Evolutionary conservation across 495 filamentous ascomycete species (phyloP).

Genomic region (Podospora anserina): DNA sequence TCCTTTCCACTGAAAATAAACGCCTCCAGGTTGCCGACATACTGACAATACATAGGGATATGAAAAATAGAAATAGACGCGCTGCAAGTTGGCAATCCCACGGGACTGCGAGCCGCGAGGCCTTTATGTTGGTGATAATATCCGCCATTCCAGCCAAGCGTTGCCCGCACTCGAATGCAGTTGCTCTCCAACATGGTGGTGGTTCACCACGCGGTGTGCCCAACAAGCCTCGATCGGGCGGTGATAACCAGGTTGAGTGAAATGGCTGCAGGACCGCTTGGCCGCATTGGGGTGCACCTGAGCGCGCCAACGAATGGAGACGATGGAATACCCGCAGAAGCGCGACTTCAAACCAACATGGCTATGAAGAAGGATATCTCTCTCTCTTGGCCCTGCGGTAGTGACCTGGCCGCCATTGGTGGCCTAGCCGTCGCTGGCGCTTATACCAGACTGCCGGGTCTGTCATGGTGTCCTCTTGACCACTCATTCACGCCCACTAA

Average conservation of each 20-base stretch:
- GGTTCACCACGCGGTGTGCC: background rate
- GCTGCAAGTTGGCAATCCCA: background rate
- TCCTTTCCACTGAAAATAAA: background rate
- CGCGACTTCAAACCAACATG: conserved; percentile 21
- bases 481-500: conserved; percentile 8
- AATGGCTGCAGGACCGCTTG: conserved; percentile 2
- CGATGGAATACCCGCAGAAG: conserved; percentile 7
- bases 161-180: background rate
- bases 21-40: conserved; percentile 12
- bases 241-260: conserved; percentile 4
- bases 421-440: conserved; percentile 16
- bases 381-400: background rate
- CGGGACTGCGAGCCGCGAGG: conserved; percentile 1
- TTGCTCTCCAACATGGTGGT: conserved; percentile 4
- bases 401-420: background rate
- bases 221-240: conserved; percentile 2
- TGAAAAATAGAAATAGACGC: background rate
- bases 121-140: background rate
- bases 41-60: background rate
- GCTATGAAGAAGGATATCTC: background rate
- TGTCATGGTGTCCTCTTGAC: background rate
- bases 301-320: conserved; percentile 13
- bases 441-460: conserved; percentile 13
- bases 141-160: background rate
- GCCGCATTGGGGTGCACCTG: background rate